A percentile compares a stretch with the other conserved stretches of the same genome.
Evolutionary conservation across 192 early-diverging fungal species (phyloP).

Genomic region (Coemansia furcata): DNA sequence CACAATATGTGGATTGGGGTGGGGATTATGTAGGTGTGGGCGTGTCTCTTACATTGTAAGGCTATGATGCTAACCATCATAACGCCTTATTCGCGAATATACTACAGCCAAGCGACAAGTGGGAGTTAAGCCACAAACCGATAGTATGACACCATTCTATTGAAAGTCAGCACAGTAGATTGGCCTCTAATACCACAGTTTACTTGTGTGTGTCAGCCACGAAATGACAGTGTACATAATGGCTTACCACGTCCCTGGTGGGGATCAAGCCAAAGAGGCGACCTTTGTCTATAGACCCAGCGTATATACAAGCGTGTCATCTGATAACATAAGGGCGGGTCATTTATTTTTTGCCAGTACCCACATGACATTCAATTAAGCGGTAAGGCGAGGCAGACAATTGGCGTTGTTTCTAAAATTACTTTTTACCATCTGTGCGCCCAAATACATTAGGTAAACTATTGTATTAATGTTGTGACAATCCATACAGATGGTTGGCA

Average conservation of each 20-base stretch:
- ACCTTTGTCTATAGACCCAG: neutral
- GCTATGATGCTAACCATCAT: neutral
- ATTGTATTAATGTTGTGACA: neutral
- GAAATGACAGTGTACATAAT: neutral
- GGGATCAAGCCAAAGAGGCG: neutral
- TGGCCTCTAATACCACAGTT: neutral
- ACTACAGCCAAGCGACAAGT: neutral
- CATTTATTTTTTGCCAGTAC: neutral
- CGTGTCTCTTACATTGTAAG: neutral
- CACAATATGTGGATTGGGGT: neutral
- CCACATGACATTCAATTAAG: conserved; percentile 4
- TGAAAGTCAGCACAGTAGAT: neutral
- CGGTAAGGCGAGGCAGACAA: neutral
- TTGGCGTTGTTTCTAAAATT: neutral
- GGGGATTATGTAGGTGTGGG: neutral
- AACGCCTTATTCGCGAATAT: neutral
- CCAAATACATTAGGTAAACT: neutral
- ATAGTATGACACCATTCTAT: neutral
- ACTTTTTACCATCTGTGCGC: neutral
- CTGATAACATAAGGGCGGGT: neutral
- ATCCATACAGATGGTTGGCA: neutral
- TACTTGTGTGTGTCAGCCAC: conserved; percentile 1
- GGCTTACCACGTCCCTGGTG: conserved; percentile 5
- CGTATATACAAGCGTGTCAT: neutral
- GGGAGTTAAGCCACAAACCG: neutral